A percentile compares a stretch with the other conserved stretches of the same genome.
Evolutionary conservation across 495 filamentous ascomycete species (phyloP).

Genomic region (Daldinia vernicosa): DNA sequence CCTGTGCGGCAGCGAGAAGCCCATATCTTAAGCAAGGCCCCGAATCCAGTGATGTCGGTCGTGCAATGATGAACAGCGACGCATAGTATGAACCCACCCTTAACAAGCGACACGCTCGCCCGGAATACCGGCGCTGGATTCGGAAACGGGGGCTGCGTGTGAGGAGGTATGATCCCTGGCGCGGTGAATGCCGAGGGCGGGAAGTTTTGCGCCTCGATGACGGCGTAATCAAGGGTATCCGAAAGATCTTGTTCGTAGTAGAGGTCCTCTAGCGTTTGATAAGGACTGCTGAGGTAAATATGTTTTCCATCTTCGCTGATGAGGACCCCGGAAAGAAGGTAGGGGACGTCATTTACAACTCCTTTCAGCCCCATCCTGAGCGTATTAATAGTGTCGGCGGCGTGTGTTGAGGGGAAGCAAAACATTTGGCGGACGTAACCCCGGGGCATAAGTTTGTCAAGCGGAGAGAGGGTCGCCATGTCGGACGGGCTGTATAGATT

Average conservation of each 20-base stretch:
- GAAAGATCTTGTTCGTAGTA: conserved; percentile 35
- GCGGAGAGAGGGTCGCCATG: conserved; percentile 33
- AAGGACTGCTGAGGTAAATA: conserved; percentile 26
- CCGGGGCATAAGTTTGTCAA: conserved; percentile 44
- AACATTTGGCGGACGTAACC: conserved; percentile 43
- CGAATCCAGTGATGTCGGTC: conserved; percentile 45
- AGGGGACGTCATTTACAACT: conserved; percentile 38
- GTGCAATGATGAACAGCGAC: conserved; percentile 45
- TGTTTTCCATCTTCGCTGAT: conserved; percentile 19
- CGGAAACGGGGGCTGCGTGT: conserved; percentile 31
- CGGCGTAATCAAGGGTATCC: conserved; percentile 30
- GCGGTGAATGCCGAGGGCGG: conserved; percentile 33
- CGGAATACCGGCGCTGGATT: conserved; percentile 41
- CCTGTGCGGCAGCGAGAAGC: conserved; percentile 39
- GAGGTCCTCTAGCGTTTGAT: conserved; percentile 34
- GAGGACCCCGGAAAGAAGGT: conserved; percentile 41
- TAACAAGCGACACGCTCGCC: conserved; percentile 35
- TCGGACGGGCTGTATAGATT: not conserved
- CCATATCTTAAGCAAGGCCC: conserved; percentile 43
- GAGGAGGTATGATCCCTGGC: conserved; percentile 28
- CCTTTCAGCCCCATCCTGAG: conserved; percentile 32
- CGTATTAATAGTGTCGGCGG: conserved; percentile 4
- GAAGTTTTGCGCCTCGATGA: conserved; percentile 33
- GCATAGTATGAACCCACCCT: conserved; percentile 37
- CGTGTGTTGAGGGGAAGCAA: conserved; percentile 40